Evolutionary conservation across 805 yeast genomes (phyloP).

Genomic region (Maudiozyma turicensis): DNA sequence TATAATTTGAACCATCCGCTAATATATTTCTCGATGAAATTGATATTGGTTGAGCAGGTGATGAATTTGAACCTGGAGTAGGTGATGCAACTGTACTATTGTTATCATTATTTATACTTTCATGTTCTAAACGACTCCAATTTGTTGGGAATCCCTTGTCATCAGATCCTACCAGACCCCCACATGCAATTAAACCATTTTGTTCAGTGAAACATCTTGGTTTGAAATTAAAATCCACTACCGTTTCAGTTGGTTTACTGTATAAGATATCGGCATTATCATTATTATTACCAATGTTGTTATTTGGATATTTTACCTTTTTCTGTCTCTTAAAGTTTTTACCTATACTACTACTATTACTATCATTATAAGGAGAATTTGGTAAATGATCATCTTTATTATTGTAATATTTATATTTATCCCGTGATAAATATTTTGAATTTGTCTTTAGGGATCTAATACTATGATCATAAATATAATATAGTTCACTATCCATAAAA

Average conservation of each 20-base stretch:
- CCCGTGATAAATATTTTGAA: not conserved
- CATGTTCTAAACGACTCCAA: conserved; percentile 16
- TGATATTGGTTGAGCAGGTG: conserved; percentile 21
- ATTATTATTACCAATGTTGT: not conserved
- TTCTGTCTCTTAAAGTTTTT: not conserved
- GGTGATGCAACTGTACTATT: conserved; percentile 5
- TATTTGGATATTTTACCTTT: not conserved
- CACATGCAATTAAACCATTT: conserved; percentile 44
- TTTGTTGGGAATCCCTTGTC: conserved; percentile 25
- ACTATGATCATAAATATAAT: conserved; percentile 49
- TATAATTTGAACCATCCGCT: conserved; percentile 23
- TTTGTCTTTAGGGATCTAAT: conserved; percentile 38
- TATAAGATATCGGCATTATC: not conserved
- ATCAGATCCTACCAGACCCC: conserved; percentile 39
- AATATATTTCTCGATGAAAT: conserved; percentile 23
- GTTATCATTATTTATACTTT: not conserved
- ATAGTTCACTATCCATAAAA: conserved; percentile 33
- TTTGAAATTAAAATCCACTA: conserved; percentile 47
- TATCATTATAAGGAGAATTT: no score
- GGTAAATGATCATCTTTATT: conserved; percentile 3
- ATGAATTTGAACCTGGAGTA: conserved; percentile 1
- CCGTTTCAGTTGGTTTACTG: conserved; percentile 24
- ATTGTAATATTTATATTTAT: no score
- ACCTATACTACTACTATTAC: conserved; percentile 3
- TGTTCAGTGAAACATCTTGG: conserved; percentile 62